Evolutionary conservation across 2,329 filamentous ascomycete genomes (phyloP).

Genomic region (Xylaria sp.): DNA sequence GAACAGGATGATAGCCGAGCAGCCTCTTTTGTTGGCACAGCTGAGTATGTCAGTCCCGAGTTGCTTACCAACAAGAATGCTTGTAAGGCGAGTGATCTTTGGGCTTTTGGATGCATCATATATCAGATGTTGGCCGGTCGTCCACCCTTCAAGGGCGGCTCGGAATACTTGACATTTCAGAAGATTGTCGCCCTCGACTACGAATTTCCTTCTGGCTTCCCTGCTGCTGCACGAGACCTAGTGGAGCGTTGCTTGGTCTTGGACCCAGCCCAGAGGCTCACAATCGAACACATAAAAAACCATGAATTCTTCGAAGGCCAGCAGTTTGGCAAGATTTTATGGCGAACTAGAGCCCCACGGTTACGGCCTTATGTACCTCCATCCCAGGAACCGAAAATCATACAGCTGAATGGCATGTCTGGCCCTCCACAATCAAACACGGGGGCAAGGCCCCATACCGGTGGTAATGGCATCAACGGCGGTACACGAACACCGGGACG

Average conservation of each 20-base stretch:
- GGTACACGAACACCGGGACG: slow-evolving; percentile 73
- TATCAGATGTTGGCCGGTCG: slow-evolving; percentile 96
- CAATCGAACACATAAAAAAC: slow-evolving; percentile 95
- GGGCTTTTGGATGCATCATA: slow-evolving; percentile 98
- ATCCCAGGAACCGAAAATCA: slow-evolving; percentile 75
- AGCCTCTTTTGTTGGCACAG: slow-evolving; percentile 95
- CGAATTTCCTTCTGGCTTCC: slow-evolving; percentile 90
- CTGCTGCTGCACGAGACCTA: slow-evolving; percentile 83
- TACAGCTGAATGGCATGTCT: slow-evolving; percentile 73
- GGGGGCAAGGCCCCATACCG: slow-evolving; percentile 46
- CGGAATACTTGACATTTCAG: slow-evolving; percentile 97
- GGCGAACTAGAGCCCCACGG: slow-evolving; percentile 89
- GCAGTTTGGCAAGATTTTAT: slow-evolving; percentile 82
- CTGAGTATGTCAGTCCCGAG: slow-evolving; percentile 97
- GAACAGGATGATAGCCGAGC: slow-evolving; percentile 75
- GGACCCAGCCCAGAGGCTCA: slow-evolving; percentile 84
- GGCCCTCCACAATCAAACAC: slow-evolving; percentile 46
- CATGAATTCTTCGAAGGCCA: slow-evolving; percentile 95
- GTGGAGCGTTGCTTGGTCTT: slow-evolving; percentile 90
- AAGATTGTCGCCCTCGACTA: slow-evolving; percentile 97
- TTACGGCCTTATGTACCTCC: slow-evolving; percentile 86
- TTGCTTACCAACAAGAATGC: slow-evolving; percentile 96
- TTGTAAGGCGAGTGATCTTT: slow-evolving; percentile 96
- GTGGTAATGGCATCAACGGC: slow-evolving; percentile 57
- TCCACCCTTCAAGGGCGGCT: slow-evolving; percentile 94